phyloP scores from a whole-genome alignment of 2,329 filamentous ascomycete species.

The Pezicula carpinea region DNA sequence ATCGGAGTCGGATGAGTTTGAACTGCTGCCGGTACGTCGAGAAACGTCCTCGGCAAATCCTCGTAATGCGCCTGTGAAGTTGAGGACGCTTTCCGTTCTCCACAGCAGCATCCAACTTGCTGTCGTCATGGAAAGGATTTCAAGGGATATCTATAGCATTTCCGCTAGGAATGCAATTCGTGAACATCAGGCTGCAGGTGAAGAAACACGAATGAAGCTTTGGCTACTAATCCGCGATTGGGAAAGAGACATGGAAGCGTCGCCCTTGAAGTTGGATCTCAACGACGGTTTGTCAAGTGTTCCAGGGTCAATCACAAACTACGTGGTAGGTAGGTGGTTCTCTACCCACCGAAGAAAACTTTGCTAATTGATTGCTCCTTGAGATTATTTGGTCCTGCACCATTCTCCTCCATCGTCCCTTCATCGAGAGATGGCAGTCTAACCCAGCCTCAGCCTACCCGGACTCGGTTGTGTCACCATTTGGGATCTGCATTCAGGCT shows the following conservation, averaged over 20 bases:
- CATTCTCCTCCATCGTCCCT: conserved; percentile 26
- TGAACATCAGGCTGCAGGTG: conserved; percentile 18
- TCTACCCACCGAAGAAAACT: background rate
- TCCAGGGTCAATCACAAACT: conserved; percentile 24
- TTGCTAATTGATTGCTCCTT: background rate
- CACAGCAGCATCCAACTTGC: conserved; percentile 21
- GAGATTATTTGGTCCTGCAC: conserved; percentile 23
- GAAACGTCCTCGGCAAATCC: conserved; percentile 3
- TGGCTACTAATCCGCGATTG: conserved; percentile 20
- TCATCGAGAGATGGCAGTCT: conserved; percentile 20
- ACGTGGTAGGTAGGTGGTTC: conserved; percentile 22
- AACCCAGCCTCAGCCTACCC: conserved; percentile 8
- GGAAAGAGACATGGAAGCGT: conserved; percentile 21
- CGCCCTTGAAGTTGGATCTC: conserved; percentile 22
- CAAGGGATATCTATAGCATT: conserved; percentile 23
- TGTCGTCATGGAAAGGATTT: conserved; percentile 20
- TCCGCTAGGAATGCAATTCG: conserved; percentile 21
- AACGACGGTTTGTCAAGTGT: conserved; percentile 20
- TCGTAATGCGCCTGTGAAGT: conserved; percentile 17
- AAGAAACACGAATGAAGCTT: conserved; percentile 19
- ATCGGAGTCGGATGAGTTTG: conserved; percentile 27
- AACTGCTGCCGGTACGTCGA: conserved; percentile 20
- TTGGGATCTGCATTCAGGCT: conserved; percentile 21
- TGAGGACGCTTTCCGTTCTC: conserved; percentile 24
- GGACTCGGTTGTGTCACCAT: conserved; percentile 12